Percentiles rank a stretch among this genome's conserved stretches.
These are phyloP conservation scores for Sphaceloma murrayae DNA, from an alignment of 2,329 filamentous ascomycete species.

Conservation along the genomic window DNA sequence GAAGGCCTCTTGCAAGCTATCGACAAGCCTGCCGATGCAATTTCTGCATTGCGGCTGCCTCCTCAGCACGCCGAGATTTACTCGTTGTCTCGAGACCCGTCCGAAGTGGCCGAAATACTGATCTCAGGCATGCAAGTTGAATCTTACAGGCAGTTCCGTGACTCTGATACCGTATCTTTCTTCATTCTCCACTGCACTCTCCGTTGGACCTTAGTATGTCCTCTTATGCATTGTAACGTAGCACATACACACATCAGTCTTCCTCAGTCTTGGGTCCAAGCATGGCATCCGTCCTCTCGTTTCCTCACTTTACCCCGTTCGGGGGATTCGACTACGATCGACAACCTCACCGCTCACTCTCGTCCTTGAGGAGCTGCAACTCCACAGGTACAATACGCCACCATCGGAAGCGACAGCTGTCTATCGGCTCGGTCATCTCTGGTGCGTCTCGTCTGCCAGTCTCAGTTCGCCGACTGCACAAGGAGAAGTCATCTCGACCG, in stretches of 20 bases:
- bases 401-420: slow-evolving; percentile 15
- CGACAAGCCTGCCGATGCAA: too few relatives aligned
- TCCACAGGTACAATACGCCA: slow-evolving; percentile 5
- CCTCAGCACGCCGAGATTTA: too few relatives aligned
- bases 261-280: slow-evolving; percentile 6
- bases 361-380: slow-evolving; percentile 16
- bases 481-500: background rate
- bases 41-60: too few relatives aligned
- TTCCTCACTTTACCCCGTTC: slow-evolving; percentile 16
- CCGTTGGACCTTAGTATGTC: slow-evolving; percentile 3
- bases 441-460: slow-evolving; percentile 4
- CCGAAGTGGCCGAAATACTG: too few relatives aligned
- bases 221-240: slow-evolving; percentile 13
- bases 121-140: background rate
- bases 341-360: slow-evolving; percentile 15
- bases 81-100: too few relatives aligned
- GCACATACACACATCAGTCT: slow-evolving; percentile 8
- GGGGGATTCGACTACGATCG: slow-evolving; percentile 12
- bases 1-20: too few relatives aligned
- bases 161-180: slow-evolving; percentile 4
- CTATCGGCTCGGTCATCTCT: slow-evolving; percentile 16
- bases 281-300: slow-evolving; percentile 20
- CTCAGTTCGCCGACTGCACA: background rate
- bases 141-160: background rate
- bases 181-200: background rate